Conservation (phyloP, 495 filamentous ascomycete genomes). For the Xylaria grammica region DNA sequence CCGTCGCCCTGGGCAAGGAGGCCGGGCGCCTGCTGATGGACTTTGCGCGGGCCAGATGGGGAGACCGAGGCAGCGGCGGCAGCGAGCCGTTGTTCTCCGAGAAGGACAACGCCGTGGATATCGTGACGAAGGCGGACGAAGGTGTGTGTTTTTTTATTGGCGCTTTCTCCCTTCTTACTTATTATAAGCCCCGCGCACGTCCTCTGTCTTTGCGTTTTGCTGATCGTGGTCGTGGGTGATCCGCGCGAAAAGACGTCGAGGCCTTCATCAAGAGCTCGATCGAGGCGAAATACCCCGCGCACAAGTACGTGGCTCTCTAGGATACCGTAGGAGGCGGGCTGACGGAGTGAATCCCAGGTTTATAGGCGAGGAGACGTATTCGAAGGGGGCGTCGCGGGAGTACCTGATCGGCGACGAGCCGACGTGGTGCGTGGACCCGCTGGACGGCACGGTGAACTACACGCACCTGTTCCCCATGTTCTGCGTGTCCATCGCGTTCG, state of each 20-base stretch:
- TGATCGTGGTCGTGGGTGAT: too few relatives aligned
- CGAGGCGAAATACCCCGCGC: constrained; percentile 59
- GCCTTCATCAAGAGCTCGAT: constrained; percentile 65
- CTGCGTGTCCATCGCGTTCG: constrained; percentile 70
- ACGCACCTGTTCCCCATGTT: constrained; percentile 77
- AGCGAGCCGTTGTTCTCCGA: constrained; percentile 41
- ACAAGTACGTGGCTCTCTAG: constrained; percentile 53
- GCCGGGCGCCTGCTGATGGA: constrained; percentile 65
- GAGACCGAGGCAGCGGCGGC: constrained; percentile 19
- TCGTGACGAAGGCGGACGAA: constrained; percentile 74
- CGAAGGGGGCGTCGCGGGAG: constrained; percentile 59
- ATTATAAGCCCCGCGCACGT: too few relatives aligned
- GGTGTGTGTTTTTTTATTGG: constrained; percentile 47
- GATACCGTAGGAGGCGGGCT: not conserved
- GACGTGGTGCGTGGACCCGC: constrained; percentile 73
- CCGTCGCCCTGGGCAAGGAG: constrained; percentile 65
- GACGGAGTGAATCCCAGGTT: constrained; percentile 54
- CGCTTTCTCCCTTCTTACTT: too few relatives aligned
- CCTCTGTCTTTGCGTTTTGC: too few relatives aligned
- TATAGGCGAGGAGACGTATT: constrained; percentile 73
- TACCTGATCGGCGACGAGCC: constrained; percentile 64
- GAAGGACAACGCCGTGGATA: constrained; percentile 73
- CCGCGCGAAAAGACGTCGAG: constrained; percentile 73
- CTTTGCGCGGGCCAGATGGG: constrained; percentile 53
- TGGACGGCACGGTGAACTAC: constrained; percentile 76